phyloP scores from a whole-genome alignment of 1,284 basidiomycete species.

The Ustilago tritici region DNA sequence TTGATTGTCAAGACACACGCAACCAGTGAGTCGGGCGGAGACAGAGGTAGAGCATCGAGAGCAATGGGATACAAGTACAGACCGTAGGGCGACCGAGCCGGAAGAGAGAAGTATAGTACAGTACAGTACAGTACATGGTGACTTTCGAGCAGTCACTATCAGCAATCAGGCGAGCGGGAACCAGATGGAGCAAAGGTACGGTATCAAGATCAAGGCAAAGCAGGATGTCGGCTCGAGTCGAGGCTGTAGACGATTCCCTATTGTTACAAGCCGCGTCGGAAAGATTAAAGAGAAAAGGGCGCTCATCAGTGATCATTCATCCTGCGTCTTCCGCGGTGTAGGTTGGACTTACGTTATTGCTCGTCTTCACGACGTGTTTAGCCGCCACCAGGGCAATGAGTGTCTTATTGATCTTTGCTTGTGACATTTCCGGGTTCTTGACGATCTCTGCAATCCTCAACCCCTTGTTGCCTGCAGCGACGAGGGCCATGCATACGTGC shows the following conservation, averaged over 20 bases:
- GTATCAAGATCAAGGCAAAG: conserved; percentile 37
- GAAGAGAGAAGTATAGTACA: background rate
- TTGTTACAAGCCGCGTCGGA: background rate
- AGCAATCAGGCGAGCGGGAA: background rate
- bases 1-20: too few species aligned
- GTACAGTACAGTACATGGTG: background rate
- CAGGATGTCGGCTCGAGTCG: conserved; percentile 54
- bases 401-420: conserved; percentile 91
- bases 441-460: conserved; percentile 78
- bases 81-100: background rate
- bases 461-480: conserved; percentile 57
- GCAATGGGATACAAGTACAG: conserved; percentile 3
- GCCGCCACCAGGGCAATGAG: conserved; percentile 88
- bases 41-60: background rate
- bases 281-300: background rate
- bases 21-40: background rate
- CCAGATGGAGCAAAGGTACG: background rate
- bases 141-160: too few species aligned
- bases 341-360: conserved; percentile 69
- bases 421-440: conserved; percentile 82
- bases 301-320: background rate
- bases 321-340: background rate
- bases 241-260: conserved; percentile 66
- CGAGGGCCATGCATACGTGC: conserved; percentile 62
- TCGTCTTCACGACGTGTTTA: conserved; percentile 81